Base-by-base conservation (phyloP, 345 rosid species). In the Psidium guajava region DNA sequence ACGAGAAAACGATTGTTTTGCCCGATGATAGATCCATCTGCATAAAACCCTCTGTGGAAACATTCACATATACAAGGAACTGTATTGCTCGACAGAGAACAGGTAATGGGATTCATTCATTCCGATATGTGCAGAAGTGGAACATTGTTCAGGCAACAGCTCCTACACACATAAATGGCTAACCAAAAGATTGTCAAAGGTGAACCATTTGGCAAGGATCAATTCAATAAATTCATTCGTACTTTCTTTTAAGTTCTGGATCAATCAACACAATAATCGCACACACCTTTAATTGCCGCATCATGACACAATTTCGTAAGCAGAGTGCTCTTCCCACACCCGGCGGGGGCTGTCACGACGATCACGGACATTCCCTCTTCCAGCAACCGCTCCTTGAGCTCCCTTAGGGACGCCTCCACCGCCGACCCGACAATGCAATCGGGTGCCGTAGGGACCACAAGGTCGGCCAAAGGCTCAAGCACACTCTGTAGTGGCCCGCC, bases 321-420 rank as follows among this genome's bases (percentile, higher is more conserved):
- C 64, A 85, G 82, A 82, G 84, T 82, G 32, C 81, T 85, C 84
- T 85, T 85, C 50, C 87, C 87, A 13, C 73, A 82, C 22, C 87
- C 87, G 22, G 32, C 52, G 1, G 86, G 82, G 24, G 82, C 86
- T 25, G 86, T 69, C 40, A 84, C 51, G 7, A 84, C 82, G 25
- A 53, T 75, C 86, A 69, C 56, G 8, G 59, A 40, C 57, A 24
- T 51, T 7, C 73, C 53, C 42, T 69, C 83, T 25, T 85, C 11
- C 6, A 84, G 52, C 61, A 84, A 28, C 82, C 16, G 15, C n/a
- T 12, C 25, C 81, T 85, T 85, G 7, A 85, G 53, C 55, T 85
- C 16, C 52, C 47, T 55, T n/a, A 85, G 3, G 59, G 59, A 24
- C 27, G 59, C 81, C 14, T 82, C 49, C 21, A 75, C 75, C 21